phyloP scores from a whole-genome alignment of 768 basidiomycete genomes.

The Piloderma croceum region DNA sequence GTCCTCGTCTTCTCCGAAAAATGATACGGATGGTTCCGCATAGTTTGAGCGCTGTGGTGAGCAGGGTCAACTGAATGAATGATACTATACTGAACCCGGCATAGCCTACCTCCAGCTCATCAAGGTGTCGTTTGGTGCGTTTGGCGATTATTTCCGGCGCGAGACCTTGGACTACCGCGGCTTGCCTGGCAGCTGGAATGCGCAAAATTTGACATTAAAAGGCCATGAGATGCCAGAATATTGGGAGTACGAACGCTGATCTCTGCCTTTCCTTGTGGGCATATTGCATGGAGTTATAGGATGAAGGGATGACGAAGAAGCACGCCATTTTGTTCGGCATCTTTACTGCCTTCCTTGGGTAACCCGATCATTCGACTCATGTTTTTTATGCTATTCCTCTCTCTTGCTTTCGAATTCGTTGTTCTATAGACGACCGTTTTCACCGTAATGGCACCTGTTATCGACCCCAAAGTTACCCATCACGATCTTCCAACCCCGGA shows the following conservation, averaged over 20 bases:
- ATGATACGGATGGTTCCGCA: slow-evolving; percentile 44
- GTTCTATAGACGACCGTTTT: slow-evolving; percentile 9
- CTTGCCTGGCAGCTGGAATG: slow-evolving; percentile 45
- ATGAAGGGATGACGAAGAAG: too few relatives aligned
- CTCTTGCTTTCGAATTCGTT: slow-evolving; percentile 1
- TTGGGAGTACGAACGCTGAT: slow-evolving; percentile 45
- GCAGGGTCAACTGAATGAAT: slow-evolving; percentile 4
- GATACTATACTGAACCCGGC: neutral
- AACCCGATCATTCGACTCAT: too few relatives aligned
- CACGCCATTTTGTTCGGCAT: too few relatives aligned
- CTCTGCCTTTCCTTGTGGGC: slow-evolving; percentile 45
- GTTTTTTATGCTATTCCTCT: too few relatives aligned
- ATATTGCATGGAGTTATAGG: too few relatives aligned
- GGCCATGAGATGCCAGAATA: too few relatives aligned
- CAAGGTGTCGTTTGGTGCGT: slow-evolving; percentile 70
- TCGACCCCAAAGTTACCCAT: slow-evolving; percentile 4
- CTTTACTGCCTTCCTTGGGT: too few relatives aligned
- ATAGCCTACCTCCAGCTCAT: slow-evolving; percentile 69
- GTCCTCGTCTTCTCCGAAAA: slow-evolving; percentile 36
- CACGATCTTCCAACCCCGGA: slow-evolving; percentile 76
- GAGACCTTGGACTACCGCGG: slow-evolving; percentile 39
- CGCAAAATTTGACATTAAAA: too few relatives aligned
- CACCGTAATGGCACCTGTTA: slow-evolving; percentile 2
- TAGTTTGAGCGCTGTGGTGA: slow-evolving; percentile 84
- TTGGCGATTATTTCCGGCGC: slow-evolving; percentile 67